Evolutionary conservation across 2,329 filamentous ascomycete genomes (phyloP), one percentile per base, ranked within the genome.

Genomic region (Karstenula rhodostoma): DNA sequence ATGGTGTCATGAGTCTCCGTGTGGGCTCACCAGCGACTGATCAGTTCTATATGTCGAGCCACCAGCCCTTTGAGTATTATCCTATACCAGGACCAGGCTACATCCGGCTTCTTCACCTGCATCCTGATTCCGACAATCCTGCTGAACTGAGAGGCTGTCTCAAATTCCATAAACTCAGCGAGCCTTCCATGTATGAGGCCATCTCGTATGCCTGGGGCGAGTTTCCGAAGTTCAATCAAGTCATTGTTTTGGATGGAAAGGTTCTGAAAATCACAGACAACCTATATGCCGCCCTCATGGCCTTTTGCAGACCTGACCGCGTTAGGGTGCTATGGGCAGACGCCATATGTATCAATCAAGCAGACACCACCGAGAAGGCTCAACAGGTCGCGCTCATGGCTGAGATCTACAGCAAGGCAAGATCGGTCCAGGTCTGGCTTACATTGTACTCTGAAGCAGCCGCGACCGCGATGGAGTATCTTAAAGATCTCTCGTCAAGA

Each of bases 291-390:
- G 56, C 56, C 19, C 56, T 58, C 23, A 58, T 58, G 56, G 56
- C 49, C 8, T 58, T 53, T 48, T 50, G 27, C 19, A 32, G 35
- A 35, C 29, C 56, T 40, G 40, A 58, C 22, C 29, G 32, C 23
- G 33, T 23, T 29, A 58, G 56, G 40, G 49, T 58, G 22, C 40
- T 58, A 9, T 58, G 56, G 56, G 56, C 43, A 29, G 56, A 58
- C n/a, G 56, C 56, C 17, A 42, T 53, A 40, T 58, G 48, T 27
- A 58, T 69, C 37, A 63, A 69, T 29, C 65, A 68, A 25, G 49
- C 48, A 9, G 49, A 58, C 33, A 29, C 49, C 4, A 40, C 15
- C 22, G 56, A 58, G n/a, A 58, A 58, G 32, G 7, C 29, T 13
- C 49, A 48, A 32, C 56, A 58, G 19, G 56, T 58, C 12, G 27